Evolutionary conservation across 768 basidiomycete species (phyloP).

Genomic region (Trametes sanguinea): DNA sequence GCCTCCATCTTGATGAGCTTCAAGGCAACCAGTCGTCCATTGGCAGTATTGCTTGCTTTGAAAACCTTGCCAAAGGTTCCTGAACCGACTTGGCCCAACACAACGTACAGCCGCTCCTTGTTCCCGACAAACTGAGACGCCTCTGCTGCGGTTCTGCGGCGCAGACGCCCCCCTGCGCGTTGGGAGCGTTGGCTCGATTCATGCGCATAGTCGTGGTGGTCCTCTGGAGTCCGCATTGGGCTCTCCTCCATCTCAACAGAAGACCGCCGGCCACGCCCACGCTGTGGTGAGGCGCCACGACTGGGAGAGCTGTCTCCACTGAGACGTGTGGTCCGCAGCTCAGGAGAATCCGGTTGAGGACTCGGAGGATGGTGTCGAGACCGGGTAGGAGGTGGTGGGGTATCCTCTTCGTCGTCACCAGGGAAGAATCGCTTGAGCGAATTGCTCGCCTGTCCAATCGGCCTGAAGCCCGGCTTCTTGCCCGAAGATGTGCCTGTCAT

Average conservation of each 20-base stretch:
- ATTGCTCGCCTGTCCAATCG: constrained; percentile 57
- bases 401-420: constrained; percentile 73
- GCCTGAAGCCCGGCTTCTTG: constrained; percentile 63
- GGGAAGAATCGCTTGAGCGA: constrained; percentile 81
- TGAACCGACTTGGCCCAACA: constrained; percentile 92
- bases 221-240: background rate
- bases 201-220: background rate
- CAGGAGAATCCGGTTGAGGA: constrained; percentile 15
- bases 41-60: constrained; percentile 85
- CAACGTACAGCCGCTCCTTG: constrained; percentile 70
- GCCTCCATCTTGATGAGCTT: constrained; percentile 98
- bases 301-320: constrained; percentile 10
- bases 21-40: constrained; percentile 80
- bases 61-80: constrained; percentile 99
- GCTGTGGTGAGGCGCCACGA: background rate
- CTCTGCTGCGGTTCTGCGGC: constrained; percentile 1
- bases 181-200: background rate
- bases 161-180: constrained; percentile 10
- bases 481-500: constrained; percentile 2
- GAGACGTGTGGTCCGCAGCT: constrained; percentile 16
- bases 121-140: background rate
- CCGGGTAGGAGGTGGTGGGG: constrained; percentile 25
- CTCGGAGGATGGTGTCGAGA: constrained; percentile 3
- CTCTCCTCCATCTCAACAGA: constrained; percentile 15
- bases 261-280: constrained; percentile 2